Conservation (phyloP, 2,329 filamentous ascomycete genomes). For the Herpotrichia juniperi region DNA sequence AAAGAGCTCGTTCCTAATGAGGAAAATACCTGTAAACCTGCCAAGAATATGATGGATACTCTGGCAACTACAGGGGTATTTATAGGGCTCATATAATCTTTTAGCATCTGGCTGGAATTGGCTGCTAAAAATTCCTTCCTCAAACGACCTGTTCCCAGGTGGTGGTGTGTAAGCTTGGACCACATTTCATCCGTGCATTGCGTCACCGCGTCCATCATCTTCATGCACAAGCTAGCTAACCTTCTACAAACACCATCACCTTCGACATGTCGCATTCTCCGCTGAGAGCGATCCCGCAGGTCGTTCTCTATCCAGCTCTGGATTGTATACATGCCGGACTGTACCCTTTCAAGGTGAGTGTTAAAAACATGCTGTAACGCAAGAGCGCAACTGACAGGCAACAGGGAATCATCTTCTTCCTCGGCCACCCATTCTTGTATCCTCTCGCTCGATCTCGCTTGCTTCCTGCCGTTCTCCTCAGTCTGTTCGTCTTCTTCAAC, state of each 20-base stretch:
- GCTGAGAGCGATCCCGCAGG: slow-evolving; percentile 26
- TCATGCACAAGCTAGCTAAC: not conserved
- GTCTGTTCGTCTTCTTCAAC: slow-evolving; percentile 79
- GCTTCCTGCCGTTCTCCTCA: slow-evolving; percentile 81
- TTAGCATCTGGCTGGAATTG: too few relatives aligned
- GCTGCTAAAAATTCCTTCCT: too few relatives aligned
- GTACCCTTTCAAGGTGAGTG: slow-evolving; percentile 39
- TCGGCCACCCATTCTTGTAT: slow-evolving; percentile 77
- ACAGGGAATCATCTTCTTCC: slow-evolving; percentile 82
- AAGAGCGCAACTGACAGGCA: slow-evolving; percentile 18
- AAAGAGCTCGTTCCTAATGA: too few relatives aligned
- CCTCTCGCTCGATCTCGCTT: slow-evolving; percentile 80
- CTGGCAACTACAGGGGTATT: too few relatives aligned
- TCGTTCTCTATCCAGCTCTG: slow-evolving; percentile 36
- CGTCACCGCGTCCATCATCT: slow-evolving; percentile 7
- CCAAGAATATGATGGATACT: too few relatives aligned
- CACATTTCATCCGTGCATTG: not conserved
- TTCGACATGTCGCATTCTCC: slow-evolving; percentile 43
- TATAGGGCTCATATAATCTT: too few relatives aligned
- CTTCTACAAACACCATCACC: not conserved
- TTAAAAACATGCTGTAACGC: not conserved
- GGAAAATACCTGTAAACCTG: too few relatives aligned
- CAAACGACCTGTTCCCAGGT: too few relatives aligned
- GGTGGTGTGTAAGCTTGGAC: too few relatives aligned
- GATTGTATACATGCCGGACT: slow-evolving; percentile 31